These are phyloP conservation scores for Pyrenophora teres DNA, from an alignment of 2,329 filamentous ascomycete genomes.

Conservation along the genomic window DNA sequence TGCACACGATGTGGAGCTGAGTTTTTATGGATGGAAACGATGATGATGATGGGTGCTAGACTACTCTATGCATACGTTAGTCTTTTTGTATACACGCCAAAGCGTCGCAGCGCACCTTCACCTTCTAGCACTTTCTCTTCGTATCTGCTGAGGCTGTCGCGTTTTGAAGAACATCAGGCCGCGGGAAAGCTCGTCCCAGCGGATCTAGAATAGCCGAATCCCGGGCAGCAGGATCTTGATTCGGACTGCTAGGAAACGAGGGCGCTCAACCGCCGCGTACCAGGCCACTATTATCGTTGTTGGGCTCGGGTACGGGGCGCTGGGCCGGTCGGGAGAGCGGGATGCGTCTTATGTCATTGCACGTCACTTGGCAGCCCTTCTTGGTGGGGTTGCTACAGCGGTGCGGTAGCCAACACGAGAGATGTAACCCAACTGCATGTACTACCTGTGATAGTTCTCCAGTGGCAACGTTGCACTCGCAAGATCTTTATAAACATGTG, in stretches of 20 bases:
- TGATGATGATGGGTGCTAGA: neutral
- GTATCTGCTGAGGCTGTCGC: slow-evolving; percentile 2
- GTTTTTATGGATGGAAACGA: slow-evolving; percentile 2
- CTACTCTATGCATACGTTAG: neutral
- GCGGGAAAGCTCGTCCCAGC: slow-evolving; percentile 6
- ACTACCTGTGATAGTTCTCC: no score
- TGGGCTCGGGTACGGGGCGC: slow-evolving; percentile 39
- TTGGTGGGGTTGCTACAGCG: slow-evolving; percentile 11
- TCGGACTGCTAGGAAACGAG: slow-evolving; percentile 13
- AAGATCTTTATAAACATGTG: no score
- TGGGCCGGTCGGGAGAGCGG: slow-evolving; percentile 20
- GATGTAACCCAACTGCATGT: no score
- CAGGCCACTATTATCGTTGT: slow-evolving; percentile 42
- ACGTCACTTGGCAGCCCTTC: slow-evolving; percentile 22
- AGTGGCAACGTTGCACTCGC: no score
- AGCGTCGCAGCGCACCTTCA: slow-evolving; percentile 9
- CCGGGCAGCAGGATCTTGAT: slow-evolving; percentile 9
- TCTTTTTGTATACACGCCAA: neutral
- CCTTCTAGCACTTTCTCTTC: slow-evolving; percentile 10
- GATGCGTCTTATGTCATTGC: slow-evolving; percentile 27
- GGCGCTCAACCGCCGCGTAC: slow-evolving; percentile 20
- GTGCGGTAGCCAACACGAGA: no score
- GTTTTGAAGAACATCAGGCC: slow-evolving; percentile 24
- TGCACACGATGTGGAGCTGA: slow-evolving; percentile 15
- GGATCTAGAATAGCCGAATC: slow-evolving; percentile 23